Evolutionary conservation across 2,329 filamentous ascomycete genomes (phyloP).

Genomic region (Arthrobotrys pseudoclavata): DNA sequence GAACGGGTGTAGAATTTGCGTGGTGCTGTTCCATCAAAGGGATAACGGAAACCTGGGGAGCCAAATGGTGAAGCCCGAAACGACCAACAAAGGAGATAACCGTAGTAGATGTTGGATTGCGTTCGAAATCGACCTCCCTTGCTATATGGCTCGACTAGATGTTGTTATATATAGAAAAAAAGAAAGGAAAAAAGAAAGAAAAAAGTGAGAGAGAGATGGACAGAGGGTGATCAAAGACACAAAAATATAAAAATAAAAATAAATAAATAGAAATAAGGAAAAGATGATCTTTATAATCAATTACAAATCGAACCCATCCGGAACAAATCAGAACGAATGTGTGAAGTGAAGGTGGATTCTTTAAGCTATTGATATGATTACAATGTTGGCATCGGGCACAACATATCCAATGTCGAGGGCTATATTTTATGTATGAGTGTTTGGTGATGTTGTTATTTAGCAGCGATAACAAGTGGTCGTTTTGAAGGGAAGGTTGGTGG

Average conservation of each 20-base stretch:
- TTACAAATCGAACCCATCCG: constrained; percentile 19
- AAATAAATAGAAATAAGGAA: constrained; percentile 65
- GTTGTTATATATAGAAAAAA: constrained; percentile 9
- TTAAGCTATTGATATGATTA: not conserved
- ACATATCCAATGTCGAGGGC: constrained; percentile 5
- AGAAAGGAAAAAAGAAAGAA: constrained; percentile 1
- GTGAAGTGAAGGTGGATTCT: constrained; percentile 24
- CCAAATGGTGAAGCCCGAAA: constrained; percentile 15
- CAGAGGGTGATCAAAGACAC: not conserved
- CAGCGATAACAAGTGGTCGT: not conserved
- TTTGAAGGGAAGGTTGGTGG: constrained; percentile 3
- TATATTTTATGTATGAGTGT: not conserved
- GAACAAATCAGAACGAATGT: constrained; percentile 10
- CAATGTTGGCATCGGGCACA: constrained; percentile 2
- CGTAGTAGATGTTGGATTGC: not conserved
- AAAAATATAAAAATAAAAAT: constrained; percentile 62
- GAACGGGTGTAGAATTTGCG: constrained; percentile 55
- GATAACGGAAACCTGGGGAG: constrained; percentile 36
- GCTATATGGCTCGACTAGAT: not conserved
- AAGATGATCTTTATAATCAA: constrained; percentile 4
- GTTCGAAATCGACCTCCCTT: not conserved
- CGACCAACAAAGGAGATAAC: constrained; percentile 12
- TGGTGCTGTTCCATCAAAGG: constrained; percentile 60
- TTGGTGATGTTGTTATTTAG: not conserved
- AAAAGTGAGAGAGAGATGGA: not conserved